These are phyloP conservation scores for Hymenoscyphus occultus DNA, from an alignment of 2,329 filamentous ascomycete genomes.

Conservation along the genomic window DNA sequence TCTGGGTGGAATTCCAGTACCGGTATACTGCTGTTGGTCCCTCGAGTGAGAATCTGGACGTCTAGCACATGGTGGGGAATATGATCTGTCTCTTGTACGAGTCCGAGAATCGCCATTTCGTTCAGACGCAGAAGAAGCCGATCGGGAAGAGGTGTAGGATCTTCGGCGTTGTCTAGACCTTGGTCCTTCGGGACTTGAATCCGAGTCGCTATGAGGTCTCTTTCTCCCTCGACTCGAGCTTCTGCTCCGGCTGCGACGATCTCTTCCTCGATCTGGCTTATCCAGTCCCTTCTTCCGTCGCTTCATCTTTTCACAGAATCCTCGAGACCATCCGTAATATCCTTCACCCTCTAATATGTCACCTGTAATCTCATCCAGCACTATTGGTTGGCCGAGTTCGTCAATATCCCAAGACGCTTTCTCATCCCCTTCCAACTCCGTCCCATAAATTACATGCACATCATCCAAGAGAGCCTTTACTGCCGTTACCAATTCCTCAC, in stretches of 20 bases:
- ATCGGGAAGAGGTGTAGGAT: slow-evolving; percentile 35
- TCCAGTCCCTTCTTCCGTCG: slow-evolving; percentile 40
- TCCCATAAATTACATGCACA: slow-evolving; percentile 64
- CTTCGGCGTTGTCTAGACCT: slow-evolving; percentile 27
- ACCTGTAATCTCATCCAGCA: slow-evolving; percentile 63
- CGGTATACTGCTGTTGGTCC: slow-evolving; percentile 8
- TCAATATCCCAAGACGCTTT: slow-evolving; percentile 62
- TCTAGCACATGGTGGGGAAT: slow-evolving; percentile 20
- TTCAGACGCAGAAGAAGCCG: slow-evolving; percentile 25
- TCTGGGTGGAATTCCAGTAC: slow-evolving; percentile 18
- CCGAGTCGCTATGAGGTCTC: slow-evolving; percentile 32
- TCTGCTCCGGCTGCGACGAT: slow-evolving; percentile 19
- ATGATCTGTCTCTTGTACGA: slow-evolving; percentile 19
- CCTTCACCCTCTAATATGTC: slow-evolving; percentile 62
- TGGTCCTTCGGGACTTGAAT: slow-evolving; percentile 23
- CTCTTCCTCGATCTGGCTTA: slow-evolving; percentile 16
- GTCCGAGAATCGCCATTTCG: slow-evolving; percentile 13
- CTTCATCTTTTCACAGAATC: slow-evolving; percentile 81
- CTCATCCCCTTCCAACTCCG: slow-evolving; percentile 48
- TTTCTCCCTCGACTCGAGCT: slow-evolving; percentile 32
- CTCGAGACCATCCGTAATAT: slow-evolving; percentile 84
- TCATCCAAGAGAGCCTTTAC: slow-evolving; percentile 70
- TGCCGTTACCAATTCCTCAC: slow-evolving; percentile 61
- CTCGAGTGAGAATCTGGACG: slow-evolving; percentile 13
- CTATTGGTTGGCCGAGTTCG: slow-evolving; percentile 67